Evolutionary conservation across 306 rosid genomes (phyloP), one percentile per base, ranked within the genome.

Genomic region (Cucurbita pepo): DNA sequence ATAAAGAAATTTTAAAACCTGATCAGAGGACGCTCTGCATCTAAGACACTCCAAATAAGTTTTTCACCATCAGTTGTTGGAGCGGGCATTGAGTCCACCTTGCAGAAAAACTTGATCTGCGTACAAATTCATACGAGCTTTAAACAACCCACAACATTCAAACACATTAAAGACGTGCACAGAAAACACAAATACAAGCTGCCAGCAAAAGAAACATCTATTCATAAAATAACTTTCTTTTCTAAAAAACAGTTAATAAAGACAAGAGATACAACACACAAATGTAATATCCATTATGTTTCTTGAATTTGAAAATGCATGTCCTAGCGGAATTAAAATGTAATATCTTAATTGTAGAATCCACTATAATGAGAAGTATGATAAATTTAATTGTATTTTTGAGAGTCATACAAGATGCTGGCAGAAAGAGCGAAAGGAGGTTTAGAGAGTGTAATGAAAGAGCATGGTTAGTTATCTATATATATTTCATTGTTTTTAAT

Each of bases 81-180:
- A 75, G 84, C 82, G 74, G 82, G 77, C 88, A 89, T 84, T 53
- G 84, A 87, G 73, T 84, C 89, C 71, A 86, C 90, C 78, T 85
- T 85, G 79, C 86, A 88, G 87, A 94, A 91, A 82, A 94, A 94
- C 79, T 89, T 89, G 76, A 94, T 86, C 99, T 94, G 86, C 36
- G 77, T 78, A 71, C 63, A 77, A 44, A 76, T 50, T 70, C 44
- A 25, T 3, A 30, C 22, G 22, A 6, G 21, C 37, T 41, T 43
- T 65, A 41, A 48, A 47, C 10, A 66, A 64, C 6, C 72, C 40
- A 66, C 71, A 48, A 44, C 43, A 22, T 3, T 45, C 12, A 8
- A 13, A 22, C 56, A 67, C 14, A 21, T 14, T 22, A 47, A 67
- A 67, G 52, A 67, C 7, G 13, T 56, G 48, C 56, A 66, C 16